Evolutionary conservation across 345 rosid species (phyloP).

Genomic region (Dovyalis caffra): DNA sequence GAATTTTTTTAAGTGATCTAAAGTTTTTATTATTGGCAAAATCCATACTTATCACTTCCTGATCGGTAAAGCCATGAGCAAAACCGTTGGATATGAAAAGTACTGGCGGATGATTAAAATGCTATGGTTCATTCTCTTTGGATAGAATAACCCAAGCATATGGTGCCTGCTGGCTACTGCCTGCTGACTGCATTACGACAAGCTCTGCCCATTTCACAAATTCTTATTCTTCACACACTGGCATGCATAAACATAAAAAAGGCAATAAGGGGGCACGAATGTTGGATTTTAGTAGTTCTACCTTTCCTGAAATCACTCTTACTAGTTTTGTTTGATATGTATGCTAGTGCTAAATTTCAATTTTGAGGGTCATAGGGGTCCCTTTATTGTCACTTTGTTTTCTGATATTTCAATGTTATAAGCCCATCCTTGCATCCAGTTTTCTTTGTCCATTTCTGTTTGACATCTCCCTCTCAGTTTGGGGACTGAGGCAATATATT

Average conservation of each 20-base stretch:
- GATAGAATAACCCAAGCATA: conserved; percentile 27
- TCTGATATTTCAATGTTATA: conserved; percentile 22
- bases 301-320: conserved; percentile 24
- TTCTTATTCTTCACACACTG: conserved; percentile 7
- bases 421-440: conserved; percentile 21
- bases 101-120: background rate
- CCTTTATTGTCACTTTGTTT: conserved; percentile 14
- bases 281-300: background rate
- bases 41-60: background rate
- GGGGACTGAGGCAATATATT: conserved; percentile 15
- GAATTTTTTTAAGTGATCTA: background rate
- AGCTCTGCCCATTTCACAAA: conserved; percentile 15
- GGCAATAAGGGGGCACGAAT: conserved; percentile 8
- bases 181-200: conserved; percentile 9
- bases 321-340: conserved; percentile 2
- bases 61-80: background rate
- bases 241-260: conserved; percentile 15
- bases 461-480: conserved; percentile 42
- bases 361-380: background rate
- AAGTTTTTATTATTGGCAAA: background rate
- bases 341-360: background rate
- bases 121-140: background rate
- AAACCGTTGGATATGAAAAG: conserved; percentile 19
- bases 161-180: background rate
- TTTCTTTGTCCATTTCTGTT: conserved; percentile 37